phyloP scores from a whole-genome alignment of 2,329 filamentous ascomycete genomes.

The Thielaviopsis cerberus region DNA sequence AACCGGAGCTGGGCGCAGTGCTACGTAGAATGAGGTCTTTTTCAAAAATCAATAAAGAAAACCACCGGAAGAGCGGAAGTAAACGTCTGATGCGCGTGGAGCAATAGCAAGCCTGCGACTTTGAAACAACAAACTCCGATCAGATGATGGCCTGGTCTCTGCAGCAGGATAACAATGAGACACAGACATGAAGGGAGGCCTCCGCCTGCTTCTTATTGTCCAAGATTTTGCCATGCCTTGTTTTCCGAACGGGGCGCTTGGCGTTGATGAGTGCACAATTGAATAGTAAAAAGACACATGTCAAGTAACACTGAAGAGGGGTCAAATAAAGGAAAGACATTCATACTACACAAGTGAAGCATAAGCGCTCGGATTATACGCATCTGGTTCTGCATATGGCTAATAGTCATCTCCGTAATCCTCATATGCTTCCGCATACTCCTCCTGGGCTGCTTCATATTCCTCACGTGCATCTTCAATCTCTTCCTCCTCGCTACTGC shows the following conservation, averaged over 20 bases:
- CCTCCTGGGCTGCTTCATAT: slow-evolving; percentile 4
- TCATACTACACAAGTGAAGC: background rate
- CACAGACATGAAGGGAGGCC: background rate
- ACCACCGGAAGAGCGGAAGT: background rate
- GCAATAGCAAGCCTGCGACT: background rate
- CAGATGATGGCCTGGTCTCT: background rate
- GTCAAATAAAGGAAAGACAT: background rate
- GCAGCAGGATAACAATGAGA: background rate
- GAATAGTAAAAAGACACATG: background rate
- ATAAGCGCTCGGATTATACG: no score
- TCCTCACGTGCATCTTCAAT: slow-evolving; percentile 33
- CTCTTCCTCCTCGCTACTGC: slow-evolving; percentile 33
- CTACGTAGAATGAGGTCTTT: background rate
- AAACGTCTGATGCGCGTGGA: background rate
- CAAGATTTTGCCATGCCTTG: background rate
- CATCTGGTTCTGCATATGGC: no score
- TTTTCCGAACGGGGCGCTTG: background rate
- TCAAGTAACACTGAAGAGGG: background rate
- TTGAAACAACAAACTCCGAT: background rate
- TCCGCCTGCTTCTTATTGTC: background rate
- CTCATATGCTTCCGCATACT: slow-evolving; percentile 30
- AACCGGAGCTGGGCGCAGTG: no score
- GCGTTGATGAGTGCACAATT: background rate
- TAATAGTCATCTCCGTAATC: slow-evolving; percentile 18
- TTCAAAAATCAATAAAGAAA: background rate